These are phyloP conservation scores for Eucalyptus lansdowneana DNA, from an alignment of 345 rosid genomes.

Conservation along the genomic window DNA sequence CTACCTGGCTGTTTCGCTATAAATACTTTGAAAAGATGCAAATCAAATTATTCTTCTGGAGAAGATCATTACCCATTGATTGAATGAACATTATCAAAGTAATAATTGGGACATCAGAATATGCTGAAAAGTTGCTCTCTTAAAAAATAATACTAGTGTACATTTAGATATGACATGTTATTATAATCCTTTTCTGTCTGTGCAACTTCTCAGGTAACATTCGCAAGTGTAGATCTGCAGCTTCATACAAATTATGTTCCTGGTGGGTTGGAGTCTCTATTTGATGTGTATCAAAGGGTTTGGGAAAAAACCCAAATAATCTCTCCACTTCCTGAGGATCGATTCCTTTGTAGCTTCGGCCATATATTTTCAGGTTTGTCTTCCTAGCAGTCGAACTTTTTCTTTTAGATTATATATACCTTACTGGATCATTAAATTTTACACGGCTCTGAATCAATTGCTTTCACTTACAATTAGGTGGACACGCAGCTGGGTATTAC, in stretches of 20 bases:
- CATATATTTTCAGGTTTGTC: constrained; percentile 74
- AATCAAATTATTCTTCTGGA: not conserved
- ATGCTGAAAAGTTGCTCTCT: not conserved
- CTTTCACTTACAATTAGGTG: constrained; percentile 25
- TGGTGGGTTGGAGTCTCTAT: constrained; percentile 58
- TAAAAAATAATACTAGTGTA: not conserved
- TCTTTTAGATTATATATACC: not conserved
- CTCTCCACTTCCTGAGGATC: constrained; percentile 66
- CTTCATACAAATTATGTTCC: constrained; percentile 57
- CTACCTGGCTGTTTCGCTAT: not conserved
- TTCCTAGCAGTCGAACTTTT: not conserved
- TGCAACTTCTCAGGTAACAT: constrained; percentile 31
- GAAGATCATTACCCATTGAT: not conserved
- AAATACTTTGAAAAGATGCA: not conserved
- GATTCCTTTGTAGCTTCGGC: constrained; percentile 67
- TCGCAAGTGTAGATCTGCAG: constrained; percentile 64
- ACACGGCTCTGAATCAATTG: not conserved
- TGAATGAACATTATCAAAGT: not conserved
- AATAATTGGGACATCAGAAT: not conserved
- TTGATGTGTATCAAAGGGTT: constrained; percentile 64
- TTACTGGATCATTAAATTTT: not conserved
- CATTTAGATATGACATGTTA: not conserved
- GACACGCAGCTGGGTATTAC: constrained; percentile 95
- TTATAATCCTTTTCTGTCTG: not conserved
- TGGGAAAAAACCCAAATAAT: constrained; percentile 51